Evolutionary conservation across 2,329 filamentous ascomycete species (phyloP).

Genomic region (Aspergillus caelatus): DNA sequence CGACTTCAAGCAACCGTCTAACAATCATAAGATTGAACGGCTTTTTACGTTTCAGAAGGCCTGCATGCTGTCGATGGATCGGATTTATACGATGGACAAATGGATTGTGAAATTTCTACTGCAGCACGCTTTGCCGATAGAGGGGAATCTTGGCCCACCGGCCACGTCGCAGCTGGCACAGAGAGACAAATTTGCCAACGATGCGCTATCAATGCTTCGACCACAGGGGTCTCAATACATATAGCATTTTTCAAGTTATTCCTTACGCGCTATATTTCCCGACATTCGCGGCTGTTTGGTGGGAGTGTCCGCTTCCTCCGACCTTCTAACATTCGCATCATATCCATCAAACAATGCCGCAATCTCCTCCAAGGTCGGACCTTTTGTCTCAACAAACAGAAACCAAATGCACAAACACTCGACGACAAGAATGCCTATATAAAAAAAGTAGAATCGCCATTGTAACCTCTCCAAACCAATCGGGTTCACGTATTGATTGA

Average conservation of each 20-base stretch:
- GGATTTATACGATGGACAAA: conserved; percentile 22
- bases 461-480: conserved; percentile 18
- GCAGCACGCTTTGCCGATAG: conserved; percentile 24
- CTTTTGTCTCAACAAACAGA: conserved; percentile 1
- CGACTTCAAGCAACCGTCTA: background rate
- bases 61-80: conserved; percentile 23
- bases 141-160: conserved; percentile 12
- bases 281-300: background rate
- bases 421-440: background rate
- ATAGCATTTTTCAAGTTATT: background rate
- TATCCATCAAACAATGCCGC: background rate
- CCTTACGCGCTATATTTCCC: background rate
- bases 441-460: conserved; percentile 20
- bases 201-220: conserved; percentile 23
- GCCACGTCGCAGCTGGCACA: conserved; percentile 15
- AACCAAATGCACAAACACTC: conserved; percentile 1
- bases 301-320: background rate
- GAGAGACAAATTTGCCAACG: conserved; percentile 18
- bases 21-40: conserved; percentile 13
- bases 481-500: conserved; percentile 6
- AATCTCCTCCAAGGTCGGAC: conserved; percentile 6
- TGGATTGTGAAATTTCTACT: conserved; percentile 26
- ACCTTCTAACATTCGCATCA: background rate
- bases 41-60: conserved; percentile 23
- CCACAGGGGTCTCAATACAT: background rate